phyloP scores from a whole-genome alignment of 192 early-diverging fungal species.

The Thamnidium elegans region DNA sequence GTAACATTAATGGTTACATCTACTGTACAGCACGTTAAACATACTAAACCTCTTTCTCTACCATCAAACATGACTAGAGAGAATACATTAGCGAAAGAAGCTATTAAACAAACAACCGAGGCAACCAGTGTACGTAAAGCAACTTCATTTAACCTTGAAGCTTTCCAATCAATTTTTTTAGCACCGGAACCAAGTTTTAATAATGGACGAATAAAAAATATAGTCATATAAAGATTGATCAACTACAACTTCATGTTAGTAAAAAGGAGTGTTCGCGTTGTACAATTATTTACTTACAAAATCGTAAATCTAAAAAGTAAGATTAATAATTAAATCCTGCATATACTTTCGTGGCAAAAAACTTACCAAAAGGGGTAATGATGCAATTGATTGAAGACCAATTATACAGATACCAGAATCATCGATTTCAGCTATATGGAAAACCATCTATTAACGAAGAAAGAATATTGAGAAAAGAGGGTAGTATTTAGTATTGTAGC shows the following conservation, averaged over 20 bases:
- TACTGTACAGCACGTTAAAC: slow-evolving; percentile 45
- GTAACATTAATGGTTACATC: slow-evolving; percentile 47
- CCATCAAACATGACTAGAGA: slow-evolving; percentile 40
- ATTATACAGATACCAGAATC: slow-evolving; percentile 31
- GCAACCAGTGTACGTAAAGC: slow-evolving; percentile 46
- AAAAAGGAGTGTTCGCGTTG: neutral
- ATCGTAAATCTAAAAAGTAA: slow-evolving; percentile 23
- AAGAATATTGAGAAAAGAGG: neutral
- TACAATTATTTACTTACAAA: slow-evolving; percentile 25
- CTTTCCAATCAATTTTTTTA: slow-evolving; percentile 19
- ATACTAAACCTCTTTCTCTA: slow-evolving; percentile 46
- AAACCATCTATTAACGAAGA: slow-evolving; percentile 23
- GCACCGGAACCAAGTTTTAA: slow-evolving; percentile 13
- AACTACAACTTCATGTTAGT: slow-evolving; percentile 13
- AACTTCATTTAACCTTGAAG: slow-evolving; percentile 28
- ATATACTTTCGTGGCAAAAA: neutral
- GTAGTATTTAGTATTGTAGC: neutral
- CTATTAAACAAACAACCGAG: slow-evolving; percentile 40
- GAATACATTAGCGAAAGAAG: slow-evolving; percentile 42
- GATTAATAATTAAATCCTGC: too few species aligned
- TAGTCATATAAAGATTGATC: slow-evolving; percentile 38
- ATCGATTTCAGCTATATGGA: slow-evolving; percentile 26
- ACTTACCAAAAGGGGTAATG: slow-evolving; percentile 37
- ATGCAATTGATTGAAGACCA: slow-evolving; percentile 28
- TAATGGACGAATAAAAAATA: slow-evolving; percentile 34